Conservation (phyloP, 495 filamentous ascomycete genomes). For the Aspergillus baeticus region DNA sequence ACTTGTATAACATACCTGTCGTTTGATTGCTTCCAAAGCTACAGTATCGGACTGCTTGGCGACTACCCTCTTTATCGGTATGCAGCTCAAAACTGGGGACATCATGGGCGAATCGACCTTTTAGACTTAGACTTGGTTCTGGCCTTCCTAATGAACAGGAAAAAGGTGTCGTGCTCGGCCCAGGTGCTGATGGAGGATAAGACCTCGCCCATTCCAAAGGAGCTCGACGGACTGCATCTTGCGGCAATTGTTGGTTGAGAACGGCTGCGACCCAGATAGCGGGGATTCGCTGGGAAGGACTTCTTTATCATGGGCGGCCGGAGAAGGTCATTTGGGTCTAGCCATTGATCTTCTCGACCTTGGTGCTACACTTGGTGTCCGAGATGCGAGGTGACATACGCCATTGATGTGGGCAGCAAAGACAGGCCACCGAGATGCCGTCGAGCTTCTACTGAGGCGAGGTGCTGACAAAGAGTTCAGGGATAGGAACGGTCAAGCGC, state of each 20-base stretch:
- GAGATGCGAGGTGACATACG: background rate
- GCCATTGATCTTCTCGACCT: background rate
- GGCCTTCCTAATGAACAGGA: no score
- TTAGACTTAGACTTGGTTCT: no score
- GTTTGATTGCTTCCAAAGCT: constrained; percentile 16
- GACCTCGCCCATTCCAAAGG: background rate
- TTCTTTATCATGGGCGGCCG: background rate
- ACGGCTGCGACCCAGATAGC: background rate
- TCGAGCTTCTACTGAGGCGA: background rate
- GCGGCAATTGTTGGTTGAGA: no score
- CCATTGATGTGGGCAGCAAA: background rate
- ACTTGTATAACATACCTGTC: constrained; percentile 30
- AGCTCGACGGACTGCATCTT: background rate
- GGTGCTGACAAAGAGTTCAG: background rate
- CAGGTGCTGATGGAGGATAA: background rate
- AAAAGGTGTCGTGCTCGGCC: no score
- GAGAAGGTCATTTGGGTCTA: background rate
- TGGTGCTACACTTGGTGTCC: background rate
- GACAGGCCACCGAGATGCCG: background rate
- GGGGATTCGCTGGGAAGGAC: background rate
- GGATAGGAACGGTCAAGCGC: background rate
- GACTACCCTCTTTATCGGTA: background rate
- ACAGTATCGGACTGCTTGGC: background rate
- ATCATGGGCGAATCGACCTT: no score
- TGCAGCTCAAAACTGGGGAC: background rate